Evolutionary conservation across 2,329 filamentous ascomycete genomes (phyloP), one percentile per base, ranked within the genome.

Genomic region (Nannizziopsis arthrosporioides): DNA sequence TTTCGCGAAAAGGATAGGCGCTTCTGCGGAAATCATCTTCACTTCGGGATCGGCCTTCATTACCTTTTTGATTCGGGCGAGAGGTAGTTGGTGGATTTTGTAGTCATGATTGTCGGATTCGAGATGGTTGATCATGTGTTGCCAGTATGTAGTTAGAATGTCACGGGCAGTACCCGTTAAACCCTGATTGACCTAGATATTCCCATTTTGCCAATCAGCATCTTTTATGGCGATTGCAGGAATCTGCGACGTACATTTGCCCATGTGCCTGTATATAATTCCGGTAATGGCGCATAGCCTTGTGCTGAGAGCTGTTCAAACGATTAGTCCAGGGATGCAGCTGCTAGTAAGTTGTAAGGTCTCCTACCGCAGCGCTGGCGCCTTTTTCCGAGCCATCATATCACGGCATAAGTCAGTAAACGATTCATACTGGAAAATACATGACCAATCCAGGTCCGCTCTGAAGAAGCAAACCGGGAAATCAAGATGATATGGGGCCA

Each of bases 31-130:
- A 54, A 98, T 98, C 92, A 98, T 98, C 73, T 98, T 98, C 42
- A 98, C 92, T 61, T 98, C 92, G 0, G 92, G 92, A 58, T 98
- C 92, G 0, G 92, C 92, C 71, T 98, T 98, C 92, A 98, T 98
- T 56, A 98, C 92, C 68, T 98, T 98, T 75, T 98, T 98, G 72
- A 98, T 98, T 47, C 92, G 84, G n/a, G 92, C 92, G 36, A 98
- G 76, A 1, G 92, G 92, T 35, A 98, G 76, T 66, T 96, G 92
- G 66, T 98, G 92, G 49, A 96, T 78, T 70, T 98, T 98, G 76
- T 96, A 98, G 68, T 98, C 92, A 67, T 98, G 92, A 42, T 84
- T 87, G 60, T 96, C 92, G 51, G 78, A 86, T 70, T 98, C 92
- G 51, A 98, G 80, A 65, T 94, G 88, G 56, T 84, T 90, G 70